Evolutionary conservation across 768 basidiomycete genomes (phyloP).

Genomic region (Boletus vinaceobasis): DNA sequence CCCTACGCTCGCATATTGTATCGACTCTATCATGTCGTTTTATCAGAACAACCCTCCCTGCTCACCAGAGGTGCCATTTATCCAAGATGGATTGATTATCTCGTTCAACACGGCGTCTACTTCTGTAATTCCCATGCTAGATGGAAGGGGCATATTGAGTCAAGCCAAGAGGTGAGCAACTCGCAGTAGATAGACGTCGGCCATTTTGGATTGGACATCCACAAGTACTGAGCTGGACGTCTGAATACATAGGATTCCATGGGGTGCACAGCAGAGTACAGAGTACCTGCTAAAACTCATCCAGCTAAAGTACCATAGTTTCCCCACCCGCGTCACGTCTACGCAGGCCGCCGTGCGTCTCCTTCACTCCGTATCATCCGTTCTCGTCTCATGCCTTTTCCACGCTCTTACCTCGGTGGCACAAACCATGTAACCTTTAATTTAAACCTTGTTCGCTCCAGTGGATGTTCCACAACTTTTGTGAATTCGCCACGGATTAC

Average conservation of each 20-base stretch:
- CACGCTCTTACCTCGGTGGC: neutral
- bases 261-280: conserved; percentile 86
- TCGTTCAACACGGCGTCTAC: conserved; percentile 93
- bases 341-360: conserved; percentile 69
- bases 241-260: conserved; percentile 73
- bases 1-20: conserved; percentile 80
- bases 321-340: conserved; percentile 79
- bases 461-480: conserved; percentile 92
- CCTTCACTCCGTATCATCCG: neutral
- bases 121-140: conserved; percentile 82
- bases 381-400: neutral
- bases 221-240: neutral
- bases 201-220: neutral
- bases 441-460: conserved; percentile 29
- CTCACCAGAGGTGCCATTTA: conserved; percentile 35
- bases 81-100: conserved; percentile 75
- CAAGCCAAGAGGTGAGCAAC: conserved; percentile 74
- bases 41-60: conserved; percentile 67
- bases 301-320: conserved; percentile 92
- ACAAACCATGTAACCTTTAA: neutral
- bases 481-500: conserved; percentile 81
- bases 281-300: conserved; percentile 92
- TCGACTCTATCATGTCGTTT: conserved; percentile 92
- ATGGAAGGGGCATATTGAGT: conserved; percentile 79
- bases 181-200: neutral